Base-by-base conservation (phyloP, 495 filamentous ascomycete species). In the Friedmanniomyces endolithicus region DNA sequence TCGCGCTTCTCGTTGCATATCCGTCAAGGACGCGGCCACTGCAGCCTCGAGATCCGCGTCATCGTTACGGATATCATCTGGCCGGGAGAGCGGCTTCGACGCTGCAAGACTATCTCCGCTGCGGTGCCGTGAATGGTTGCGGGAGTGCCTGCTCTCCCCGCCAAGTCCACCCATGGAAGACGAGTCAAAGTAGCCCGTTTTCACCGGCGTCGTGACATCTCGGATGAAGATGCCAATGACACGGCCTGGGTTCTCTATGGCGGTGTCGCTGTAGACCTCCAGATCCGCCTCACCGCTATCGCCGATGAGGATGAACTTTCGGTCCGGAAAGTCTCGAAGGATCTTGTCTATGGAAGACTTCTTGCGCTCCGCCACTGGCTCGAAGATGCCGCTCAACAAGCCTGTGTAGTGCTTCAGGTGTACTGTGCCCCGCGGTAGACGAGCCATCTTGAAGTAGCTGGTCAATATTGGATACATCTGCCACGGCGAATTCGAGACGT, bases 281-380 rank as follows among this genome's bases (percentile, higher is more conserved):
- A 98, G 75, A 68, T 98, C 92, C 4, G 90, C 90, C 68, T 98
- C 92, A 20, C 92, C 92, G 61, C 89, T 95, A 62, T 98, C 92
- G 3, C 92, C 92, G 31, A 95, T 83, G 0, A 99, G 76, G 9
- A 99, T 78, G 67, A 96, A 99, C 57, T 81, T 85, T 43, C 94
- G 75, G 46, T 89, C 75, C 0, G 92, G 92, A 64, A 97, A 99
- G 63, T 99, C 92, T 19, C 77, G 72, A 58, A 96, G 70, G 33
- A 99, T 85, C 57, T 78, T 83, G 58, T 95, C 89, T 0, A 99
- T 71, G 0, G 85, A 85, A 0, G 81, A 80, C 65, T 87, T 90
- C 71, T 99, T 99, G 41, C 90, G 74, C 68, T 97, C 92, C 0
- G 90, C 88, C 1, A 94, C 92, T 19, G 92, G 94, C 69, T 99